These are phyloP conservation scores for Orbilia blumenaviensis DNA, from an alignment of 2,329 filamentous ascomycete species.

Conservation along the genomic window DNA sequence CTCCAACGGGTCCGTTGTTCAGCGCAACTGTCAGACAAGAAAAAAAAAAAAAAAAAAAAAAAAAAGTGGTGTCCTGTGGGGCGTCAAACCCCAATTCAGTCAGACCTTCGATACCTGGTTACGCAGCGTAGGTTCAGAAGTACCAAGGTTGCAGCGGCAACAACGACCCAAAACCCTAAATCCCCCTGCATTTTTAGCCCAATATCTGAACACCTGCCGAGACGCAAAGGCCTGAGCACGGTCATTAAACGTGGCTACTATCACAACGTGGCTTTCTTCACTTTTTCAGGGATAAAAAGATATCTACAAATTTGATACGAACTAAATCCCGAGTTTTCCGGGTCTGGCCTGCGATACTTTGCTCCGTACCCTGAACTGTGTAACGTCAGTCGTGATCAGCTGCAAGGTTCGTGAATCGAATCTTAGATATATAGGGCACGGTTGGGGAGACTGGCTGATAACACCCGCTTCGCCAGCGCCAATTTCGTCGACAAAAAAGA, in stretches of 20 bases:
- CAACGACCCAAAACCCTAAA: conserved; percentile 22
- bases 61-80: too few relatives aligned
- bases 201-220: conserved; percentile 8
- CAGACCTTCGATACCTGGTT: conserved; percentile 30
- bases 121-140: conserved; percentile 1
- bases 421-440: not conserved
- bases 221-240: conserved; percentile 9
- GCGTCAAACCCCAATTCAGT: not conserved
- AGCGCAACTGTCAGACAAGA: too few relatives aligned
- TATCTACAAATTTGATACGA: conserved; percentile 25
- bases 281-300: conserved; percentile 23
- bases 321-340: conserved; percentile 23
- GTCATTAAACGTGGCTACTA: conserved; percentile 26
- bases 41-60: too few relatives aligned
- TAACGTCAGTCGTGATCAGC: conserved; percentile 7
- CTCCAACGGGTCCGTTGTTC: too few relatives aligned
- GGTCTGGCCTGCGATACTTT: conserved; percentile 10
- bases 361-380: not conserved
- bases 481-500: not conserved
- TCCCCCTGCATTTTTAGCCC: conserved; percentile 7
- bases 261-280: conserved; percentile 33
- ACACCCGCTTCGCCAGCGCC: not conserved
- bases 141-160: not conserved
- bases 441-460: not conserved
- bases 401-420: not conserved